Evolutionary conservation across 2,329 filamentous ascomycete species (phyloP).

Genomic region (Beauveria pseudobassiana): DNA sequence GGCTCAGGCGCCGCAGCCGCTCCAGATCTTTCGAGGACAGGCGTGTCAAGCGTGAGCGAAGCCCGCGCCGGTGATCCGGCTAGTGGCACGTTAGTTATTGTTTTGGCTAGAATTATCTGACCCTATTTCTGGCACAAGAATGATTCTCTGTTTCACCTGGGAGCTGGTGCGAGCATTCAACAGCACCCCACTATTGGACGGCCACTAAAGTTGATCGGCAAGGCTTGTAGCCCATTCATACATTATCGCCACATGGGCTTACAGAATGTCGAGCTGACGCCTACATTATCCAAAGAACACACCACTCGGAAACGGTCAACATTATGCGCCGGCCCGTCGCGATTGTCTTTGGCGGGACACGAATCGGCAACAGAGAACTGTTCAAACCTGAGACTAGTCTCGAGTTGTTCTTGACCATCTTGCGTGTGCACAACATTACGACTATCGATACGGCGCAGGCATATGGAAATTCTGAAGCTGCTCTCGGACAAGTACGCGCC

Average conservation of each 20-base stretch:
- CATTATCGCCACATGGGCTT: not conserved
- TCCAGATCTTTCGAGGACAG: constrained; percentile 8
- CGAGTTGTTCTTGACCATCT: constrained; percentile 3
- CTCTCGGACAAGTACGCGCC: constrained; percentile 11
- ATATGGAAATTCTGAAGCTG: constrained; percentile 14
- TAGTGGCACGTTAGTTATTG: not conserved
- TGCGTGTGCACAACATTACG: constrained; percentile 10
- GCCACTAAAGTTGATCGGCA: not conserved
- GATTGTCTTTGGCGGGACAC: constrained; percentile 13
- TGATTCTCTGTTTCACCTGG: not conserved
- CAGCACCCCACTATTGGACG: not conserved
- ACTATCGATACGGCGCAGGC: constrained; percentile 15
- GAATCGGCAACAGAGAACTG: constrained; percentile 13
- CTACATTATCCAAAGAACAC: not conserved
- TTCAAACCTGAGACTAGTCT: constrained; percentile 11
- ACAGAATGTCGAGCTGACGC: not conserved
- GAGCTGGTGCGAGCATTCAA: not conserved
- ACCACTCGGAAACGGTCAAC: not conserved
- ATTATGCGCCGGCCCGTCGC: constrained; percentile 1
- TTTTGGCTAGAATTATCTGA: not conserved
- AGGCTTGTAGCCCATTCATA: not conserved
- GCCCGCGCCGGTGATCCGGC: not conserved
- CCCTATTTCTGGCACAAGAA: not conserved
- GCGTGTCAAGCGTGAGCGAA: not conserved
- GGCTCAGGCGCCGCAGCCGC: constrained; percentile 14